phyloP scores from a whole-genome alignment of 73 alveolate species.

The Tetrahymena borealis region DNA sequence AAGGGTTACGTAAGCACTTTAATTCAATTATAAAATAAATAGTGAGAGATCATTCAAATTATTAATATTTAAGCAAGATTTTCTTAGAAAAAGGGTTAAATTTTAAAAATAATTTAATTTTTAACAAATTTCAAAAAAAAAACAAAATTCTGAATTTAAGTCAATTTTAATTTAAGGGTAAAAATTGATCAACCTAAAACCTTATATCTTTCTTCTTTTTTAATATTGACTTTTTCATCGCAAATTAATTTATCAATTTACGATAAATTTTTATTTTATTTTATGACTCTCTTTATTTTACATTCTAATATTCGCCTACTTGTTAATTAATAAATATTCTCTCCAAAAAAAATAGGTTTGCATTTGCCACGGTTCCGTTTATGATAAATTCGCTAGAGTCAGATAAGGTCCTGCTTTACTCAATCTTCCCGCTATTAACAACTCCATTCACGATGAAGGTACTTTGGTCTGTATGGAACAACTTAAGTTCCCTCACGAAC shows the following conservation, averaged over 20 bases:
- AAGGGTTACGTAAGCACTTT: slow-evolving; percentile 6
- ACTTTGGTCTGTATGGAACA: slow-evolving; percentile 75
- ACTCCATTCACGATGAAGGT: slow-evolving; percentile 65
- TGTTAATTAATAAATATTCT: neutral
- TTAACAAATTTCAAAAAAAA: neutral
- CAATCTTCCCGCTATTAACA: slow-evolving; percentile 75
- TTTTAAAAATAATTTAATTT: neutral
- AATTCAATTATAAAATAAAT: neutral
- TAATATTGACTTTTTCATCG: too few relatives aligned
- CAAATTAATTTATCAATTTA: too few relatives aligned
- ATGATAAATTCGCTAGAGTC: slow-evolving; percentile 87
- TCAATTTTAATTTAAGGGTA: neutral
- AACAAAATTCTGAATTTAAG: neutral
- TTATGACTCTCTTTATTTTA: too few relatives aligned
- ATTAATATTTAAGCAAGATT: too few relatives aligned
- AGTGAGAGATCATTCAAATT: too few relatives aligned
- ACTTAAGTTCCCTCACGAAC: slow-evolving; percentile 81
- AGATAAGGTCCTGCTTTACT: slow-evolving; percentile 87
- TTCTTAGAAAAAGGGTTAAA: neutral
- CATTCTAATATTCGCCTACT: too few relatives aligned
- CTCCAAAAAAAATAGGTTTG: slow-evolving; percentile 69
- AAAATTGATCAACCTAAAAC: neutral
- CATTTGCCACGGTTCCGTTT: slow-evolving; percentile 90
- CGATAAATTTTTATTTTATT: too few relatives aligned
- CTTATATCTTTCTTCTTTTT: too few relatives aligned